Evolutionary conservation across 2,329 filamentous ascomycete species (phyloP), one percentile per base, ranked within the genome.

Genomic region (Xylariomycetidae sp.): DNA sequence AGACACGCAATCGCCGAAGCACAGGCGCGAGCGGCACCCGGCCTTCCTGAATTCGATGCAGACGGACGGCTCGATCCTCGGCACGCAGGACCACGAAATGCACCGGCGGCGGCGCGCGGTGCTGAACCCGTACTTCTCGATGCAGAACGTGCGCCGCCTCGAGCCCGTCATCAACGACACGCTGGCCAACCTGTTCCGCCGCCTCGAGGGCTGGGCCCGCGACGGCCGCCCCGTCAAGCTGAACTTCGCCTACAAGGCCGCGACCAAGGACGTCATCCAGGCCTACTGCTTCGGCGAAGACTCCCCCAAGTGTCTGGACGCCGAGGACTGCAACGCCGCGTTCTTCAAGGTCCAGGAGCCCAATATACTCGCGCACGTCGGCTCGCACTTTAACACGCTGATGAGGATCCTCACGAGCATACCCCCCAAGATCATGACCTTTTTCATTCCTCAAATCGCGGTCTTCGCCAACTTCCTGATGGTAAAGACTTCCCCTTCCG

Each of bases 321-420:
- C 50, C 47, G 45, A 51, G 12, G 47, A 58, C 28, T 55, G 42
- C 30, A 53, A 54, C 16, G 42, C 43, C 2, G 37, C 33, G 1
- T 57, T 57, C 34, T 54, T 56, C 30, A 44, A 49, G 12, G 20
- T 47, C 8, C 32, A 51, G 6, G 33, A 20, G 8, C 44, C 48
- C 1, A 26, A 40, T 10, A 11, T 33, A 2, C 16, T 49, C 11
- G 31, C 27, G 10, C 48, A 56, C 31, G 3, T 55, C 6, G 40
- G 39, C 7, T 44, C 40, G 4, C 45, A 57, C 13, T 19, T 48
- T 2, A 36, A 36, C 25, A 54, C 44, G 45, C 14, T 56, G n/a
- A 25, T 42, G 3, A 31, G 11, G 2, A 10, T 50, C 4, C 20
- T 56, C 15, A 28, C 23, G 5, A 49, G 36, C 7, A 12, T 50